Conservation (phyloP, 306 rosid species). For the Neltuma alba region DNA sequence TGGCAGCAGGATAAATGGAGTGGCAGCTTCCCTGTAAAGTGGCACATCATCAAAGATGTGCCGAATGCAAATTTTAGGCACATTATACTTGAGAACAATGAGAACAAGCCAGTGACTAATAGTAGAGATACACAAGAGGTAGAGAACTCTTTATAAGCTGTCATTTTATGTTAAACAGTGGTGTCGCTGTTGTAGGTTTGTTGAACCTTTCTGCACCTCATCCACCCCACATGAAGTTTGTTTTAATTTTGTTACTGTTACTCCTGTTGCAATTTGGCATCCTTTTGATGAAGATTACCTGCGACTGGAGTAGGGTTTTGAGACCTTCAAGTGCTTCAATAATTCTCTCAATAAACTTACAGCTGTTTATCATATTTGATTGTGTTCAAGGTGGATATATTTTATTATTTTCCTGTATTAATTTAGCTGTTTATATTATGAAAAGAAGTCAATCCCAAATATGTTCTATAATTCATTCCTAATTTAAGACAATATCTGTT, state of each 20-base stretch:
- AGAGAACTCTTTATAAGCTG: slow-evolving; percentile 11
- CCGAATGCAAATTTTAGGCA: slow-evolving; percentile 82
- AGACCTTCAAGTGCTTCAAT: not conserved
- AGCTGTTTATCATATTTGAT: not conserved
- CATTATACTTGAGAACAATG: slow-evolving; percentile 87
- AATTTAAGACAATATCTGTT: not conserved
- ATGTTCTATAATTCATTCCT: not conserved
- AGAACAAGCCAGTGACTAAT: slow-evolving; percentile 96
- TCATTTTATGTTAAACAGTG: not conserved
- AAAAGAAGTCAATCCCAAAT: not conserved
- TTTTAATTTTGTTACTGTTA: no score
- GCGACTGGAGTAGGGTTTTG: not conserved
- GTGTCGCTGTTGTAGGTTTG: not conserved
- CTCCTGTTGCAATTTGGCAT: not conserved
- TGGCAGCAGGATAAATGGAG: slow-evolving; percentile 99
- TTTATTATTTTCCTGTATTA: not conserved
- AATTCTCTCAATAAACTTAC: not conserved
- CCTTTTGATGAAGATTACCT: not conserved
- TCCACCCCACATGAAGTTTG: not conserved
- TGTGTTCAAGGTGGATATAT: not conserved
- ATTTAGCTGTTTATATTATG: not conserved
- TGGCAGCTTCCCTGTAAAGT: slow-evolving; percentile 93
- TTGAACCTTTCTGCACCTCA: not conserved
- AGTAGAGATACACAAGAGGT: slow-evolving; percentile 99
- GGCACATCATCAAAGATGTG: slow-evolving; percentile 91